Percentiles rank a stretch among this genome's conserved stretches.
These are phyloP conservation scores for Gautieria morchelliformis DNA, from an alignment of 768 basidiomycete genomes.

Conservation along the genomic window DNA sequence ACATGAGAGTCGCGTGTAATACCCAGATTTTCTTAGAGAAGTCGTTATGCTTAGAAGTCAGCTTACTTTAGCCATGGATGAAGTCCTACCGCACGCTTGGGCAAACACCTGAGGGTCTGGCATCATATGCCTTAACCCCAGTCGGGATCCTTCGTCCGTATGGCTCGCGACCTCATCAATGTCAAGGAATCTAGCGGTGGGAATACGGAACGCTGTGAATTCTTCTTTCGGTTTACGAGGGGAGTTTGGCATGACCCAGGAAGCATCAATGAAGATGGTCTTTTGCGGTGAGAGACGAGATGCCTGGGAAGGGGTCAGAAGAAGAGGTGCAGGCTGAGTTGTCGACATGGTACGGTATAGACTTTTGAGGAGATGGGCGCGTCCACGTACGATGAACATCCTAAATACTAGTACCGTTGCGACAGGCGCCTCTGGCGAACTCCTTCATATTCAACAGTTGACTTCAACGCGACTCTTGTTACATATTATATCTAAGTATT, in stretches of 20 bases:
- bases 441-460: too few relatives aligned
- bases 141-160: conserved; percentile 34
- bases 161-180: conserved; percentile 69
- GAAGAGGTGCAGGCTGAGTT: neutral
- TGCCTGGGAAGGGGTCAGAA: conserved; percentile 3
- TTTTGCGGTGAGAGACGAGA: neutral
- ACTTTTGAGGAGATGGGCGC: neutral
- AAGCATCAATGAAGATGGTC: conserved; percentile 50
- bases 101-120: conserved; percentile 65
- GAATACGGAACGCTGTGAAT: conserved; percentile 57
- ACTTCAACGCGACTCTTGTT: too few relatives aligned
- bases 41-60: neutral
- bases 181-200: conserved; percentile 65
- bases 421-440: too few relatives aligned
- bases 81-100: conserved; percentile 62
- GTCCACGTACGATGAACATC: too few relatives aligned
- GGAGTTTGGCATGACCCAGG: conserved; percentile 93
- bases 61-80: neutral
- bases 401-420: too few relatives aligned
- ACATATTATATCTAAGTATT: too few relatives aligned
- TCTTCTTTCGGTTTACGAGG: conserved; percentile 62
- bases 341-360: neutral
- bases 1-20: conserved; percentile 71
- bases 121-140: conserved; percentile 93
- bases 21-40: conserved; percentile 51